These are phyloP conservation scores for Macrophomina phaseolina DNA, from an alignment of 2,329 filamentous ascomycete genomes.

Conservation along the genomic window DNA sequence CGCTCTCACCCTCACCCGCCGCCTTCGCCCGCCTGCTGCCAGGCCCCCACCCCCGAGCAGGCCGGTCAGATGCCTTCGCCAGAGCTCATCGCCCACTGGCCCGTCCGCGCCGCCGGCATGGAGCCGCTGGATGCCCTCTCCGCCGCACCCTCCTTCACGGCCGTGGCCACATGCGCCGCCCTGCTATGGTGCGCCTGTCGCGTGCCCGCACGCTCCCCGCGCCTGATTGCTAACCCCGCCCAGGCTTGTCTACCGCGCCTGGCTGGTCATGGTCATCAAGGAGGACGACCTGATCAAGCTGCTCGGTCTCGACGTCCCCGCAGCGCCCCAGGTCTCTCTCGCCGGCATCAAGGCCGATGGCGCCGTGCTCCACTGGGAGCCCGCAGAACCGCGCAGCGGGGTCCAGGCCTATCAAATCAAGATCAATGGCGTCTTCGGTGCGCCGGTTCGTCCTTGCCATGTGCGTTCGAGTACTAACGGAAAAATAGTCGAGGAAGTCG, in stretches of 20 bases:
- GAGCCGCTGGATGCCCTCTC: slow-evolving; percentile 27
- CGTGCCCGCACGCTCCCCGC: not conserved
- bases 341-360: slow-evolving; percentile 87
- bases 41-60: slow-evolving; percentile 2
- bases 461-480: not conserved
- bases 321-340: slow-evolving; percentile 85
- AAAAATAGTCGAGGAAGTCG: slow-evolving; percentile 78
- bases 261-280: slow-evolving; percentile 87
- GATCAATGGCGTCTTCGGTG: slow-evolving; percentile 90
- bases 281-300: slow-evolving; percentile 90
- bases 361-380: slow-evolving; percentile 89
- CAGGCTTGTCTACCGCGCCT: slow-evolving; percentile 84
- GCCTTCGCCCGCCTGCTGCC: not conserved
- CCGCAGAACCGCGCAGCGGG: slow-evolving; percentile 68
- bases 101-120: slow-evolving; percentile 26
- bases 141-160: slow-evolving; percentile 27
- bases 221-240: slow-evolving; percentile 1
- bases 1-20: not conserved
- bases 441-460: not conserved
- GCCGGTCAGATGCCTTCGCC: slow-evolving; percentile 26
- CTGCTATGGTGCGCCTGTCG: slow-evolving; percentile 26
- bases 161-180: slow-evolving; percentile 24
- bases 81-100: slow-evolving; percentile 26
- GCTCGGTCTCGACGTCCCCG: slow-evolving; percentile 91
- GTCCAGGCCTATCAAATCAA: slow-evolving; percentile 90